Percentiles rank a stretch among this genome's conserved stretches.
phyloP scores from a whole-genome alignment of 805 yeast genomes.

The Kluyveromyces dobzhanskii region DNA sequence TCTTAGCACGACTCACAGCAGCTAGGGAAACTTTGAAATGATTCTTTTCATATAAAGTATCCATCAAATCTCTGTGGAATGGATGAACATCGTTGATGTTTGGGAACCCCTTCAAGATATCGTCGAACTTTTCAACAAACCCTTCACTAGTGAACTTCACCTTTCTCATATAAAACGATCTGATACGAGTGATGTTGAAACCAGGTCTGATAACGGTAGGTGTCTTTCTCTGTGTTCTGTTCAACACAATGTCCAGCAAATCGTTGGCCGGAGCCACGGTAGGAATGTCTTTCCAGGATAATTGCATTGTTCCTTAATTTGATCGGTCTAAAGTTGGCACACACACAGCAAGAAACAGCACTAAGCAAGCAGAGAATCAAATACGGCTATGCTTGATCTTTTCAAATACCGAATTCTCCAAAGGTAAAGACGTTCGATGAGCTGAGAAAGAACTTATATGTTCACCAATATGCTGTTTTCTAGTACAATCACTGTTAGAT shows the following conservation, averaged over 20 bases:
- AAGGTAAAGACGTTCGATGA: too few species aligned
- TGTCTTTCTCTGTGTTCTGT: conserved; percentile 96
- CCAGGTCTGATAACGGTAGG: conserved; percentile 99
- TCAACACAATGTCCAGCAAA: conserved; percentile 90
- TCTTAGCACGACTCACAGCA: conserved; percentile 87
- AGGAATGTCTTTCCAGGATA: conserved; percentile 97
- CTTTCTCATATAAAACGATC: conserved; percentile 97
- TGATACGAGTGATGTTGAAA: conserved; percentile 89
- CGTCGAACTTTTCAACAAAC: conserved; percentile 84
- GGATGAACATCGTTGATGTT: conserved; percentile 97
- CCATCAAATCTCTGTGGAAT: conserved; percentile 96
- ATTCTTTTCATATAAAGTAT: conserved; percentile 94
- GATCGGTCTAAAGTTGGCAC: too few species aligned
- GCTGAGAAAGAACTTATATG: too few species aligned
- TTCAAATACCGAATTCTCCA: too few species aligned
- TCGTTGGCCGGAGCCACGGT: conserved; percentile 89
- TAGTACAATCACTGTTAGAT: background rate
- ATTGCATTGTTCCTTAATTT: conserved; percentile 53
- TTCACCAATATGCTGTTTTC: too few species aligned
- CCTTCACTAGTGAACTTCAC: conserved; percentile 96
- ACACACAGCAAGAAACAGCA: too few species aligned
- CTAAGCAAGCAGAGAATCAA: too few species aligned
- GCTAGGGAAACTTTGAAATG: conserved; percentile 96
- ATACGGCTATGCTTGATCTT: too few species aligned
- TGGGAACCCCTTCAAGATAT: conserved; percentile 82